phyloP scores from a whole-genome alignment of 805 yeast genomes.

The Pichia sporocuriosa region DNA sequence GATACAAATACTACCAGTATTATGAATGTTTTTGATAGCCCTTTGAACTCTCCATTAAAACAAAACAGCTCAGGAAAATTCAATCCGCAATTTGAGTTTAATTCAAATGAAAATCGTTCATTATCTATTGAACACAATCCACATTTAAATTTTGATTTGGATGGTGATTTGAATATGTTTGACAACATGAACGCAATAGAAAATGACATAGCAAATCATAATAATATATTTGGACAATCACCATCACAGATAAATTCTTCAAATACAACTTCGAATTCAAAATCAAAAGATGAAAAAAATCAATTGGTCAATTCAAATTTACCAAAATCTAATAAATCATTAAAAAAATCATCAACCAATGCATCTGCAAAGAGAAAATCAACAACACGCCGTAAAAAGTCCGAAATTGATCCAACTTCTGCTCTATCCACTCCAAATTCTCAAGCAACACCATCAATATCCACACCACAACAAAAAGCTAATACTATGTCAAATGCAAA shows the following conservation, averaged over 20 bases:
- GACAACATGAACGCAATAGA: conserved; percentile 13
- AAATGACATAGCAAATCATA: neutral
- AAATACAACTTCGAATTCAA: neutral
- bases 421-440: neutral
- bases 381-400: neutral
- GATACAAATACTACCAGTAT: conserved; percentile 4
- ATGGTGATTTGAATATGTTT: conserved; percentile 27
- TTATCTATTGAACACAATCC: conserved; percentile 10
- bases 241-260: no score
- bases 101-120: conserved; percentile 8
- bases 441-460: conserved; percentile 6
- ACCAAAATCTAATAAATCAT: neutral
- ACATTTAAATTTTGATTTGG: conserved; percentile 21
- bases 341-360: neutral
- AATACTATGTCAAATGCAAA: neutral
- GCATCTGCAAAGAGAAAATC: neutral
- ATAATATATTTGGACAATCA: neutral
- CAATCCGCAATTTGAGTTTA: conserved; percentile 12
- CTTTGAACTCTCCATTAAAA: conserved; percentile 20
- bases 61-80: conserved; percentile 5
- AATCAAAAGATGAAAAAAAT: no score
- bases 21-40: conserved; percentile 17
- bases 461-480: conserved; percentile 2
- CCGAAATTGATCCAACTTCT: neutral
- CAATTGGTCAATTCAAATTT: no score